Percentiles rank a stretch among this genome's conserved stretches.
These are phyloP conservation scores for Fusarium floridanum DNA, from an alignment of 2,329 filamentous ascomycete species.

Conservation along the genomic window DNA sequence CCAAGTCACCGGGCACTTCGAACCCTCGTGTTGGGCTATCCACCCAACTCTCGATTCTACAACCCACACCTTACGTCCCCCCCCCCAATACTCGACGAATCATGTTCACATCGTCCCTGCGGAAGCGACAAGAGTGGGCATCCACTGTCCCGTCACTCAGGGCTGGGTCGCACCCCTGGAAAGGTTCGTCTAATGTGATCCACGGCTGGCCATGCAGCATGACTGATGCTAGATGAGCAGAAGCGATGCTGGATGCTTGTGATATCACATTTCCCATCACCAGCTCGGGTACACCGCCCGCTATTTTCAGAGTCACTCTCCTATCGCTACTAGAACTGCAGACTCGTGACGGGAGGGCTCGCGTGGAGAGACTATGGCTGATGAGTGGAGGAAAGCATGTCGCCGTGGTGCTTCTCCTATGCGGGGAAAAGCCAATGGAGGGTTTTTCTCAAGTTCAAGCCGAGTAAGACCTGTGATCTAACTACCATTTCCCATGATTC, in stretches of 20 bases:
- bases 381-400: conserved; percentile 56
- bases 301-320: conserved; percentile 55
- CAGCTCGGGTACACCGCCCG: neutral
- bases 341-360: conserved; percentile 45
- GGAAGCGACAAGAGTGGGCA: conserved; percentile 54
- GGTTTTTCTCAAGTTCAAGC: conserved; percentile 58
- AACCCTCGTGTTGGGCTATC: neutral
- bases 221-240: conserved; percentile 46
- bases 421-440: conserved; percentile 48
- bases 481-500: neutral
- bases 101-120: conserved; percentile 57
- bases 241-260: conserved; percentile 57
- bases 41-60: neutral
- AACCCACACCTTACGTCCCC: neutral
- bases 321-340: conserved; percentile 55
- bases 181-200: conserved; percentile 41
- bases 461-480: conserved; percentile 50
- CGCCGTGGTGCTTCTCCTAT: conserved; percentile 61
- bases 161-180: conserved; percentile 37
- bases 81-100: neutral
- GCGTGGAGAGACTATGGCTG: conserved; percentile 57
- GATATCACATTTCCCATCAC: conserved; percentile 59
- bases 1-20: neutral
- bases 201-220: neutral
- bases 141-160: conserved; percentile 43